phyloP scores from a whole-genome alignment of 2,329 filamentous ascomycete genomes.

The Diaporthe sp. region DNA sequence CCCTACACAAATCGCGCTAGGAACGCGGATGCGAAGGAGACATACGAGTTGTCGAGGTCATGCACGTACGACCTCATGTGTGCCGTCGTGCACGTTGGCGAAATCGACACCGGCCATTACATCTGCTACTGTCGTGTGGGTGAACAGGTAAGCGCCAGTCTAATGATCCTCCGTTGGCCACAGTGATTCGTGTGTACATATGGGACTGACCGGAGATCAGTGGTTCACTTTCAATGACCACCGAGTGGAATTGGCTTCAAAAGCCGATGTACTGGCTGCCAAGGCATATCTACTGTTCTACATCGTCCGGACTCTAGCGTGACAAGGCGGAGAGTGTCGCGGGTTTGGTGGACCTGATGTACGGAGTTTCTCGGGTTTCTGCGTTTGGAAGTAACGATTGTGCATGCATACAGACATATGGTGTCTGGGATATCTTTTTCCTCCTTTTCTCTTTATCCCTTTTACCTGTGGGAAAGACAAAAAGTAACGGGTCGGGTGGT shows the following conservation, averaged over 20 bases:
- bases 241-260: conserved; percentile 86
- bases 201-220: conserved; percentile 56
- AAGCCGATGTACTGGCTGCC: conserved; percentile 86
- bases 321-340: conserved; percentile 38
- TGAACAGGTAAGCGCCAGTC: conserved; percentile 68
- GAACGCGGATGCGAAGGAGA: conserved; percentile 63
- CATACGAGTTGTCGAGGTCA: conserved; percentile 70
- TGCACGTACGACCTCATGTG: conserved; percentile 90
- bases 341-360: conserved; percentile 25
- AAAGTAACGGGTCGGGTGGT: conserved; percentile 3
- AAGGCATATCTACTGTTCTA: conserved; percentile 96
- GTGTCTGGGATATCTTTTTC: conserved; percentile 14
- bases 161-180: neutral
- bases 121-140: conserved; percentile 89
- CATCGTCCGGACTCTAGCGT: conserved; percentile 74
- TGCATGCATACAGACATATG: conserved; percentile 30
- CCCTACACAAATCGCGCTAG: conserved; percentile 84
- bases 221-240: conserved; percentile 99
- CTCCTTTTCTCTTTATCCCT: neutral
- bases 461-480: conserved; percentile 17
- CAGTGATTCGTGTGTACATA: neutral
- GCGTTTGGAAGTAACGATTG: conserved; percentile 3
- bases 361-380: conserved; percentile 32
- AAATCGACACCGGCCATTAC: conserved; percentile 93
- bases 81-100: conserved; percentile 93